phyloP scores from a whole-genome alignment of 306 rosid genomes.

The Medicago ruthenica region DNA sequence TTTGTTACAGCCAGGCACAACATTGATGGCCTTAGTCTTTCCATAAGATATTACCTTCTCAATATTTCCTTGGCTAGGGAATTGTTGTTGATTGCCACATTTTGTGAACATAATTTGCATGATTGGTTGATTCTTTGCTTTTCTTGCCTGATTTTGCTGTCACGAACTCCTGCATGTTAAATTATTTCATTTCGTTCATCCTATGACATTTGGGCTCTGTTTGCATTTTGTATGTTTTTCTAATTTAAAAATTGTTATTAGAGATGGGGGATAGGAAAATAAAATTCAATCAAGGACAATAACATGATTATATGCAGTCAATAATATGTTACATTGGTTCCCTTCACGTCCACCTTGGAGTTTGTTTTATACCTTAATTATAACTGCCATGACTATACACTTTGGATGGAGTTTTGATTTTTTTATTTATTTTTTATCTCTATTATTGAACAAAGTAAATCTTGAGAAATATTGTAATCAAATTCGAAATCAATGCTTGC shows the following conservation, averaged over 20 bases:
- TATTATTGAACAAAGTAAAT: background rate
- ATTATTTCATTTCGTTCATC: too few relatives aligned
- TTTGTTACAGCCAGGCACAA: background rate
- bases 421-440: background rate
- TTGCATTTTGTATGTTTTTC: too few relatives aligned
- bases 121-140: background rate
- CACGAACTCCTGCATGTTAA: background rate
- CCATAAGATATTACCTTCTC: background rate
- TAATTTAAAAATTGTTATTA: too few relatives aligned
- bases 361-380: too few relatives aligned
- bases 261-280: too few relatives aligned
- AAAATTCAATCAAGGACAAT: too few relatives aligned
- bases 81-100: background rate
- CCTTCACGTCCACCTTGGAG: too few relatives aligned
- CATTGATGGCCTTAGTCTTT: background rate
- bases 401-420: too few relatives aligned
- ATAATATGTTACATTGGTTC: too few relatives aligned
- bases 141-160: background rate
- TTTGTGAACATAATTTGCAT: background rate
- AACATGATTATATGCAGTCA: too few relatives aligned
- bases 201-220: background rate
- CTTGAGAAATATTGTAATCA: background rate
- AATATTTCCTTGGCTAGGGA: background rate
- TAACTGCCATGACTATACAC: too few relatives aligned
- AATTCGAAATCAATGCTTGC: background rate